phyloP scores from a whole-genome alignment of 192 early-diverging fungal genomes.

The Neocallimastix lanati region DNA sequence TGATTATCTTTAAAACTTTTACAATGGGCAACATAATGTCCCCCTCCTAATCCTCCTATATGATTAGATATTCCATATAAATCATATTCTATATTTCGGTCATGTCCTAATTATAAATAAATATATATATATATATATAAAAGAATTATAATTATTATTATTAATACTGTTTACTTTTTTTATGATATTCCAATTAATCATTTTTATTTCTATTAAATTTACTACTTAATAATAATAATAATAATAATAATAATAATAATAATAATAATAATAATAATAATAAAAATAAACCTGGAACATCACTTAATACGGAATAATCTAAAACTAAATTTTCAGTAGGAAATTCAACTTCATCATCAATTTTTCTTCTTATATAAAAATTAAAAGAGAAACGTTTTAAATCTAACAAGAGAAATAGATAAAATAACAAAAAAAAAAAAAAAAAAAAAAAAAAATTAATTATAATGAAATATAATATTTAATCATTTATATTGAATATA shows the following conservation, averaged over 20 bases:
- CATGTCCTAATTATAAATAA: slow-evolving; percentile 5
- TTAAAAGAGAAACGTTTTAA: slow-evolving; percentile 22
- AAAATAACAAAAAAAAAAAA: slow-evolving; percentile 1
- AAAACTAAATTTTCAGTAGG: slow-evolving; percentile 11
- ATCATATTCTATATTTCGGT: slow-evolving; percentile 16
- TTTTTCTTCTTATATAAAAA: slow-evolving; percentile 14
- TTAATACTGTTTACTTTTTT: no score
- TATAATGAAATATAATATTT: no score
- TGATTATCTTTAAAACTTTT: slow-evolving; percentile 1
- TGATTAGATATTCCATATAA: slow-evolving; percentile 26
- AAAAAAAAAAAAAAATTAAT: neutral
- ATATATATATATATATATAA: no score
- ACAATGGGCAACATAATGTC: slow-evolving; percentile 24
- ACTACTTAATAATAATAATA: no score
- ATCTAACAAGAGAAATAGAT: slow-evolving; percentile 9
- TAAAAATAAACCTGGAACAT: slow-evolving; percentile 3
- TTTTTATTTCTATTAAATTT: no score
- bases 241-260: no score
- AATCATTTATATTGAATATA: no score
- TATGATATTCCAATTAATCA: no score
- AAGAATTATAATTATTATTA: no score
- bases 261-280: no score
- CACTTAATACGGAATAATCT: slow-evolving; percentile 11
- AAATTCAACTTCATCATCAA: slow-evolving; percentile 14
- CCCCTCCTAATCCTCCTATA: slow-evolving; percentile 22